These are phyloP conservation scores for Eucalyptus regnans DNA, from an alignment of 345 rosid species.

Conservation along the genomic window DNA sequence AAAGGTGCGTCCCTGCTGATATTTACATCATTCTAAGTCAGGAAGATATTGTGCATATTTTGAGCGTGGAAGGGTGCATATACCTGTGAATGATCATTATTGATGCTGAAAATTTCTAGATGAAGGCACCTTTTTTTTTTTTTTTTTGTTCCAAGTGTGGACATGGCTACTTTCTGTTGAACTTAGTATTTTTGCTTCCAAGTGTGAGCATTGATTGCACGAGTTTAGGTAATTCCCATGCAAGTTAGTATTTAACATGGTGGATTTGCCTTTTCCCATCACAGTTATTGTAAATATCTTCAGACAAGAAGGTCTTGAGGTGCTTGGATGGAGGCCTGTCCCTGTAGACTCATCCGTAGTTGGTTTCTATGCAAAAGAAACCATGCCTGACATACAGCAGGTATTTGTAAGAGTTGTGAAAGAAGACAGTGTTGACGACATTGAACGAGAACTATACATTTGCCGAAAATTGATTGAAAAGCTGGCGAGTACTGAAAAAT, in stretches of 20 bases:
- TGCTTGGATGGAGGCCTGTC: slow-evolving; percentile 96
- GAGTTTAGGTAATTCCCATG: not conserved
- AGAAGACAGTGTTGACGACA: slow-evolving; percentile 79
- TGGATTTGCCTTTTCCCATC: not conserved
- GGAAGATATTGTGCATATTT: not conserved
- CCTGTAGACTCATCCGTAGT: slow-evolving; percentile 81
- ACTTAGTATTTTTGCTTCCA: not conserved
- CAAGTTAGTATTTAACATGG: not conserved
- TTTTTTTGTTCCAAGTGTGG: not conserved
- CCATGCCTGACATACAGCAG: slow-evolving; percentile 94
- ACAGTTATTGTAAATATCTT: slow-evolving; percentile 70
- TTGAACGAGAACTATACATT: slow-evolving; percentile 90
- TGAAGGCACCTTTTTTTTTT: not conserved
- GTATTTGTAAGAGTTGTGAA: slow-evolving; percentile 79
- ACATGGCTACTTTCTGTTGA: not conserved
- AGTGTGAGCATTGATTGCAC: not conserved
- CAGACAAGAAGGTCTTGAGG: slow-evolving; percentile 88
- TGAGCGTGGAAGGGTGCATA: not conserved
- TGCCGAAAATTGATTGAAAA: slow-evolving; percentile 87
- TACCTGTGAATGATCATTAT: not conserved
- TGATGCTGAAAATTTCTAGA: not conserved
- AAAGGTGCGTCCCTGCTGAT: slow-evolving; percentile 30
- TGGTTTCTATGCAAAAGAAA: slow-evolving; percentile 88
- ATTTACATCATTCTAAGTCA: not conserved
- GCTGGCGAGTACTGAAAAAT: slow-evolving; percentile 38